Evolutionary conservation across 169 alveolate genomes (phyloP), one percentile per base, ranked within the genome.

Genomic region (Eimeria praecox): DNA sequence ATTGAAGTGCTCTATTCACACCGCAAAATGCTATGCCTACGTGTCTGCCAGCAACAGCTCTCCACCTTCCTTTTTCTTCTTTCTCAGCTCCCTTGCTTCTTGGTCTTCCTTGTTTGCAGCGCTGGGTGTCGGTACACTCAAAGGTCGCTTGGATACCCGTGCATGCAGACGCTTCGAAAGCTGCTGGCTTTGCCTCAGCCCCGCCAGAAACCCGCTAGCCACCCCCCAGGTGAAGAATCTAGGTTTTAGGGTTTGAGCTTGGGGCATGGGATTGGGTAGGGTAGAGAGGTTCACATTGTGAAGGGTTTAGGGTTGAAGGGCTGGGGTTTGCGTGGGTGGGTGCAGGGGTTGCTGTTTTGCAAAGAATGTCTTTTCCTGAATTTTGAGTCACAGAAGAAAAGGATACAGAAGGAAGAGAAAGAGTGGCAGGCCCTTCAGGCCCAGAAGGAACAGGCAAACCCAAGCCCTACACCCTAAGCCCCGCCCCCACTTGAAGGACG

Each of bases 321-420:
- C 46, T 3, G 40, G 44, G 40, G 78, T 8, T n/a, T 66, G 42
- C 33, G 2, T 66, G 80, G 80, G 80, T 33, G 49, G 27, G 14
- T 16, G 62, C 96, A 97, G 94, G 99, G 99, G 4, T 98, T 98
- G 96, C 96, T 99, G 62, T 99, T 98, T 89, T 99, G 99, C 97
- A 98, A 98, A 95, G 98, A 98, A 73, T 99, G 99, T 83, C 98
- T 98, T 27, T 90, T 98, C 66, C 98, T 98, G 93, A 98, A 98
- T 95, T 97, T 98, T 44, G 95, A 98, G 59, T 94, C 96, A 20
- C 99, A 99, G 97, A 98, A 98, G 98, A 97, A 97, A 95, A 96
- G 94, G 90, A 82, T 80, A 30, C 42, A 75, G 22, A 54, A 42
- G 54, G 95, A 91, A 62, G 44, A 33, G 27, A 42, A 59, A 56